Evolutionary conservation across 345 rosid genomes (phyloP).

Genomic region (Eucalyptus decipiens): DNA sequence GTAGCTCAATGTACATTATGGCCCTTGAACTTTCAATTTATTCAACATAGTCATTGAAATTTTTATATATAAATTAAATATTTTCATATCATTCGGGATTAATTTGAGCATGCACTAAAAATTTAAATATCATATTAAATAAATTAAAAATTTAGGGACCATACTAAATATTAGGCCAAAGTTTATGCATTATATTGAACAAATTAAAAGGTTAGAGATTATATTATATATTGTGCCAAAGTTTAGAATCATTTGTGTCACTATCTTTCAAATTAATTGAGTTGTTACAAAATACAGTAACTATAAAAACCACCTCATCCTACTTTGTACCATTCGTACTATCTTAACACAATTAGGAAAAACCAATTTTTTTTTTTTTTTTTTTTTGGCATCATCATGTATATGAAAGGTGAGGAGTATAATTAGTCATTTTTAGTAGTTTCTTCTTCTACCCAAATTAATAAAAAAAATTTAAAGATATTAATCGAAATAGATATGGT

Average conservation of each 20-base stretch:
- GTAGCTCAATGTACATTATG: no score
- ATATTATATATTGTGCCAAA: no score
- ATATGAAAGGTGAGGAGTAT: background rate
- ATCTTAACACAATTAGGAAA: background rate
- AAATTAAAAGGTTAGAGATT: no score
- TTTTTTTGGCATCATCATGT: background rate
- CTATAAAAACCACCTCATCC: background rate
- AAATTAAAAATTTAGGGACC: no score
- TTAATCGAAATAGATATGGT: background rate
- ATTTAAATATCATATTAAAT: no score
- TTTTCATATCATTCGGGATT: background rate
- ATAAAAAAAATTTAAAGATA: background rate
- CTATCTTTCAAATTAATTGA: background rate
- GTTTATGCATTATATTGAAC: rapidly evolving
- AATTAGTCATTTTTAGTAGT: background rate
- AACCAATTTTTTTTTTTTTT: no score
- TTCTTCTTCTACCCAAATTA: background rate
- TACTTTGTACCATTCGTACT: background rate
- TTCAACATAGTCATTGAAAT: background rate
- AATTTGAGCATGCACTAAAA: no score
- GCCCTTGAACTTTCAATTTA: background rate
- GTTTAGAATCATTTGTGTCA: background rate
- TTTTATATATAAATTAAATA: no score
- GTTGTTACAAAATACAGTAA: background rate
- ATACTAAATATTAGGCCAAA: background rate